Evolutionary conservation across 352 stramenopile genomes (phyloP), one percentile per base, ranked within the genome.

Genomic region (Phytopythium litorale): DNA sequence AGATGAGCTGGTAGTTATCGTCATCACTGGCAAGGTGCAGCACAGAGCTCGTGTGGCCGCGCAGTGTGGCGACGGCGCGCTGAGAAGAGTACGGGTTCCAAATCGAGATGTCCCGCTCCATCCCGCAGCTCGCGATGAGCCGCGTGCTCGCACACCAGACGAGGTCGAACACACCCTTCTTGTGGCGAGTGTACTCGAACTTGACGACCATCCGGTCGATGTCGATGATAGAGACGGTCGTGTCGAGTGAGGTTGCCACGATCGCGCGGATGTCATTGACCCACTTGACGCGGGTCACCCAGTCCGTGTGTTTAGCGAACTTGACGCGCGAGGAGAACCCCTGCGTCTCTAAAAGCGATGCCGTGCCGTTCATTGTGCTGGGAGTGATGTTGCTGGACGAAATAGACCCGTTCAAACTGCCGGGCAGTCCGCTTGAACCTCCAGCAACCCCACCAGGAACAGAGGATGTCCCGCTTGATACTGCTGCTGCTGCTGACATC

Each of bases 21-120:
- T 95, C 84, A 35, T 93, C 86, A 37, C 81, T 88, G 8, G 80
- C 79, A 16, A 95, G 68, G 56, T 93, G 84, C 28, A 91, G 52
- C 21, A 95, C 81, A 4, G 78, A 91, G 30, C 80, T 88, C 18
- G 81, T 91, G 64, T 93, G 82, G 13, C 84, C 84, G 5, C 80
- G 76, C 15, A 92, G 73, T 1, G 79, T 92, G 1, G 78, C 84
- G 16, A 89, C 84, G 4, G 84, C 81, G 43, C 82, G 79, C 51
- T 91, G 84, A 21, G 86, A 94, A 19, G 85, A 94, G 72, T 94
- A 97, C 49, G 88, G 87, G 60, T 94, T 97, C 88, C 88, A 97
- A 38, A 97, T 88, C 46, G 90, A 81, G 52, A 94, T 92, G 58
- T 93, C 81, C 32, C 88, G 83, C 57, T 94, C 85, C 76, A 94